Evolutionary conservation across 768 basidiomycete species (phyloP).

Genomic region (Trametes meyenii): DNA sequence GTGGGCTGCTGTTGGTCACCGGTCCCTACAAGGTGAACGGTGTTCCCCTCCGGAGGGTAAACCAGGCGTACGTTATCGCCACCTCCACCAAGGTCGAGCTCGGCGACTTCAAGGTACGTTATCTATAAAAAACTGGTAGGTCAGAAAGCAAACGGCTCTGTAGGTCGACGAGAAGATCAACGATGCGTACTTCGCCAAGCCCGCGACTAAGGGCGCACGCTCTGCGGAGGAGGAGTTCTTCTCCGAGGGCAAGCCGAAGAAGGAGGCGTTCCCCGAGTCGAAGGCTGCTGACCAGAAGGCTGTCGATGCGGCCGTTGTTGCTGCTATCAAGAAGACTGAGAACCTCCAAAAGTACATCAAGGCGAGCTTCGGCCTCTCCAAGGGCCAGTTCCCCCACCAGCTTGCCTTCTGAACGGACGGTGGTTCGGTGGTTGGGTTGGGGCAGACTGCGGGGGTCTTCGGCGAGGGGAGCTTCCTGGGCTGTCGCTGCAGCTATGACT

Average conservation of each 20-base stretch:
- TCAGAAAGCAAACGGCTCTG: background rate
- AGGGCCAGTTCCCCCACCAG: slow-evolving; percentile 97
- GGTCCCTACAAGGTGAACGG: slow-evolving; percentile 99
- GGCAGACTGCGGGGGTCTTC: slow-evolving; percentile 14
- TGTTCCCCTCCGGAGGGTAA: slow-evolving; percentile 95
- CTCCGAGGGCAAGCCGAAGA: slow-evolving; percentile 89
- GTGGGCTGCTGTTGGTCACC: slow-evolving; percentile 92
- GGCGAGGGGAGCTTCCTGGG: slow-evolving; percentile 22
- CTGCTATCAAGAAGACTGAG: slow-evolving; percentile 87
- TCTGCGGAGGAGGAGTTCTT: slow-evolving; percentile 99
- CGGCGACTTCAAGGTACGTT: slow-evolving; percentile 66
- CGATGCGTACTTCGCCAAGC: slow-evolving; percentile 93
- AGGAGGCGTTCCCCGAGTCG: slow-evolving; percentile 82
- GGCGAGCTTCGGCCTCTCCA: slow-evolving; percentile 90
- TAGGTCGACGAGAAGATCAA: slow-evolving; percentile 89
- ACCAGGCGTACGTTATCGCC: slow-evolving; percentile 98
- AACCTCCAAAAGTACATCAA: slow-evolving; percentile 92
- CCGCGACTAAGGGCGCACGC: slow-evolving; percentile 61
- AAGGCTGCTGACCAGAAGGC: slow-evolving; percentile 92
- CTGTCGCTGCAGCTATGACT: slow-evolving; percentile 34
- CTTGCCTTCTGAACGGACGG: slow-evolving; percentile 68
- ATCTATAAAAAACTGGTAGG: slow-evolving; percentile 5
- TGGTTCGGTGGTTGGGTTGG: slow-evolving; percentile 15
- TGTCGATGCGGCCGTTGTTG: slow-evolving; percentile 76
- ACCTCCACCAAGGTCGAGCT: slow-evolving; percentile 94